A percentile compares a stretch with the other conserved stretches of the same genome.
Evolutionary conservation across 225 moss, liverwort and hornwort species (phyloP).

Genomic region (Anthoceros angustus): DNA sequence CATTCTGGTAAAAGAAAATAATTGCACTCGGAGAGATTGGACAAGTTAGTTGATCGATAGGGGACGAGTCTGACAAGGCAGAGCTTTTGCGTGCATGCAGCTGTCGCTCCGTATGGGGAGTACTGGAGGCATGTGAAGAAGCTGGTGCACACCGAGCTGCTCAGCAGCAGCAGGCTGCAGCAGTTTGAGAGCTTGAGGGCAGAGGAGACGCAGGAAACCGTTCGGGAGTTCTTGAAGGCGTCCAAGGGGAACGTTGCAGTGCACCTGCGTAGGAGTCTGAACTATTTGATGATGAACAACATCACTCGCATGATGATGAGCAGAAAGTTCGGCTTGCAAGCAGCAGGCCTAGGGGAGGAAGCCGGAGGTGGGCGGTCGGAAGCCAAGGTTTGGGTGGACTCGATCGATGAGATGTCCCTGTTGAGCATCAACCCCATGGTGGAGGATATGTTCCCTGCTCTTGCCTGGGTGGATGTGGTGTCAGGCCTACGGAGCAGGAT

Average conservation of each 20-base stretch:
- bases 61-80: no score
- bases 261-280: neutral
- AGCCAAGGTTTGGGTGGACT: neutral
- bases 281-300: neutral
- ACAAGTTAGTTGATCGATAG: no score
- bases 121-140: no score
- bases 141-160: no score
- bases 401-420: neutral
- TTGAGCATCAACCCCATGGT: neutral
- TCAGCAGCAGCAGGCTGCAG: no score
- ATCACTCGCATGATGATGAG: slow-evolving; percentile 8
- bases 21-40: no score
- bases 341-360: no score
- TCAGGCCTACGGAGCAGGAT: neutral
- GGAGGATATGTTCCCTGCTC: neutral
- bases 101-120: no score
- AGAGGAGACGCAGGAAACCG: slow-evolving; percentile 6
- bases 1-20: no score
- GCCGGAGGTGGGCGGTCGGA: neutral
- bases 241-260: neutral
- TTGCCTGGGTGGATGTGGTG: neutral
- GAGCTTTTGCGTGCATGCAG: no score
- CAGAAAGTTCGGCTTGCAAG: neutral
- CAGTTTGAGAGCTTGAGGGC: slow-evolving; percentile 4
- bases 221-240: slow-evolving; percentile 5